Base-by-base conservation (phyloP, 106 monocot genomes). In the Dendrobium nobile region DNA sequence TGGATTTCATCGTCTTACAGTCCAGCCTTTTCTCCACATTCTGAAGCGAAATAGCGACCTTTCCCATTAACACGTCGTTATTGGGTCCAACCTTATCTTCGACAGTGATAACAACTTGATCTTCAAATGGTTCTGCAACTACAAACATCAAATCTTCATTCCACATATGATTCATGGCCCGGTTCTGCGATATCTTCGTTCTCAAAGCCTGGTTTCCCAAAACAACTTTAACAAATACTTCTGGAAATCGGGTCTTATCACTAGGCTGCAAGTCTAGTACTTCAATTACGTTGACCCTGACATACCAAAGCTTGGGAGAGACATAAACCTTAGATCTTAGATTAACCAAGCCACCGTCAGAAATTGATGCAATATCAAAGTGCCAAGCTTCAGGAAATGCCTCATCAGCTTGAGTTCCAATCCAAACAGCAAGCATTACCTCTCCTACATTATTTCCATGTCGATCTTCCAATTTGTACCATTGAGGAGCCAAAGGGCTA, bases 401-500 rank as follows among this genome's bases (percentile, higher is more conserved):
- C 76, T 76, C 76, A 18, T 76, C 76, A 22, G 76, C 76, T 26
- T 77, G 77, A 26, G 47, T 77, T 54, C 77, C 77, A 45, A 77
- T 77, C 77, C 77, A 77, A 54, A 77, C 77, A 0, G 77, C 77
- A 20, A 77, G 77, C 77, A 77, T 77, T 26, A 77, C 10, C 48
- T 77, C 77, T 77, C 77, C 77, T 9, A 77, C 77, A 9, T 16
- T 73, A 19, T 73, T 73, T 5, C 41, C 73, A 13, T 16, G 20
- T 9, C 15, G 37, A 73, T 73, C 41, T 41, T 73, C 73, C 73
- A 73, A 41, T 18, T 5, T 73, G 41, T 73, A 73, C 89, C 13
- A 83, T 44, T 83, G 83, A 3, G 83, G 83, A 8, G 83, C 83
- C 41, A 83, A 18, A 8, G 83, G 83, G 22, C 83, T 83, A 41